A percentile compares a stretch with the other conserved stretches of the same genome.
Conservation (phyloP, 257 asterid genomes). For the Oldenlandia corymbosa region DNA sequence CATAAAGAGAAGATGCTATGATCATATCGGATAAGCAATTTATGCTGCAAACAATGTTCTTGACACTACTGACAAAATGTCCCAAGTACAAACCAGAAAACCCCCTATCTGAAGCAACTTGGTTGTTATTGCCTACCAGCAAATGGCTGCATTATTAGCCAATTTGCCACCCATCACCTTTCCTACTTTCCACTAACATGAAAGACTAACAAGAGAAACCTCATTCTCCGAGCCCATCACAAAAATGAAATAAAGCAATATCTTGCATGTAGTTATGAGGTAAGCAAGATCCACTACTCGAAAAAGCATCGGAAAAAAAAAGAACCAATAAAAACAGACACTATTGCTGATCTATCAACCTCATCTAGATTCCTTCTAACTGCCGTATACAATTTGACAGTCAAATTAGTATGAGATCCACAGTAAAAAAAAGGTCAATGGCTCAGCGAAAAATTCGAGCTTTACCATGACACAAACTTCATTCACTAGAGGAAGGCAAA, state of each 20-base stretch:
- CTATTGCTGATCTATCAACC: constrained; percentile 4
- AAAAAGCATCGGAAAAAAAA: background rate
- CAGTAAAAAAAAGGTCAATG: constrained; percentile 8
- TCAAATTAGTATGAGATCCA: constrained; percentile 5
- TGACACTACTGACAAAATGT: background rate
- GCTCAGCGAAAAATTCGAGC: constrained; percentile 6
- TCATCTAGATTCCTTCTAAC: background rate
- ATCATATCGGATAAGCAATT: background rate
- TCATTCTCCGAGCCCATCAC: constrained; percentile 5
- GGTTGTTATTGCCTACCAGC: background rate
- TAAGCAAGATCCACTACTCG: background rate
- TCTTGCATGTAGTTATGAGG: background rate
- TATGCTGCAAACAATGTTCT: background rate
- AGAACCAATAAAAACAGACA: background rate
- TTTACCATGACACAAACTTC: constrained; percentile 12
- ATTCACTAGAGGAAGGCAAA: constrained; percentile 17
- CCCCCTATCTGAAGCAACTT: constrained; percentile 2
- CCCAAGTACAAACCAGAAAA: constrained; percentile 7
- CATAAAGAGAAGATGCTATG: background rate
- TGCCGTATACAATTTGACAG: constrained; percentile 11
- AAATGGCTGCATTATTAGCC: background rate
- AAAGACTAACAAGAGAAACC: background rate
- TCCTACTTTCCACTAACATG: background rate
- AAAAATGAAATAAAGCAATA: background rate
- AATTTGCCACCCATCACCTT: background rate